These are phyloP conservation scores for Gremmenia infestans DNA, from an alignment of 2,329 filamentous ascomycete species.

Conservation along the genomic window DNA sequence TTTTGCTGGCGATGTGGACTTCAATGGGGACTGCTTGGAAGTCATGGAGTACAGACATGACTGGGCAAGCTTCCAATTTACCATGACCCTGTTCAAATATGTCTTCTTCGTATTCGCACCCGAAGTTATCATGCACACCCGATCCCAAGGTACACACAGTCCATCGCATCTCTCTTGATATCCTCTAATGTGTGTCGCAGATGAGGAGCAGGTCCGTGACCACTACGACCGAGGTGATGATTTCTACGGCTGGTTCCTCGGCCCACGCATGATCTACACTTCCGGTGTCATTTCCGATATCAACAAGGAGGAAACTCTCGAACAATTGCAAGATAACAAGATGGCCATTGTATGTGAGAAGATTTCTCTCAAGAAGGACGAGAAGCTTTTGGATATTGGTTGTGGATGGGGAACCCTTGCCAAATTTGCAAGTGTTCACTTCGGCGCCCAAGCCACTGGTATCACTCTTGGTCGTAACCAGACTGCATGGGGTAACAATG, in stretches of 20 bases:
- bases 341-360: constrained; percentile 93
- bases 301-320: constrained; percentile 81
- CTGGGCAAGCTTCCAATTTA: constrained; percentile 94
- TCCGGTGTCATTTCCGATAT: constrained; percentile 89
- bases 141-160: constrained; percentile 63
- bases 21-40: constrained; percentile 90
- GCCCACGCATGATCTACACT: constrained; percentile 98
- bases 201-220: constrained; percentile 95
- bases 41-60: constrained; percentile 92
- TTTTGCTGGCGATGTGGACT: constrained; percentile 89
- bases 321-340: constrained; percentile 98
- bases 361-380: constrained; percentile 76
- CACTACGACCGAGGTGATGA: constrained; percentile 98
- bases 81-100: constrained; percentile 76
- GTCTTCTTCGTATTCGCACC: constrained; percentile 84
- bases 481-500: constrained; percentile 93
- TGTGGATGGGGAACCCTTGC: constrained; percentile 97
- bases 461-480: constrained; percentile 94
- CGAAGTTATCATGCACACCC: constrained; percentile 87
- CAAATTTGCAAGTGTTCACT: constrained; percentile 88
- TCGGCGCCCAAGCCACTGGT: constrained; percentile 76
- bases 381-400: constrained; percentile 87
- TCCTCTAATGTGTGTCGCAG: constrained; percentile 43
- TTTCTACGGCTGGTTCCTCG: constrained; percentile 98
- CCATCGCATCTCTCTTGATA: background rate